phyloP scores from a whole-genome alignment of 148 eudicot species.

The Amaranthus hypochondriacus region DNA sequence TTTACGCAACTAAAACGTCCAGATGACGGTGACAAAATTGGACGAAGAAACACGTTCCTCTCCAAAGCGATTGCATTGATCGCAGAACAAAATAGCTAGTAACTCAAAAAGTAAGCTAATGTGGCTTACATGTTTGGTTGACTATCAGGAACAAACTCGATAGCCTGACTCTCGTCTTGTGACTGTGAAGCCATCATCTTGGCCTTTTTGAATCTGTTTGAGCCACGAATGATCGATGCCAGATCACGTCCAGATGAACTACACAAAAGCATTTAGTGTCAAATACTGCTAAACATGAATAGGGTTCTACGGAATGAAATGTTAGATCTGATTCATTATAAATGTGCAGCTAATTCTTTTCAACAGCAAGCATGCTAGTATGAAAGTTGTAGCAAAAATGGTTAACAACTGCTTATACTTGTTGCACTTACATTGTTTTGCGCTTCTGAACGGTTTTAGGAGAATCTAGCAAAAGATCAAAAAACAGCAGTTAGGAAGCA shows the following conservation, averaged over 20 bases:
- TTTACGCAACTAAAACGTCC: neutral
- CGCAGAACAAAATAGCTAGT: neutral
- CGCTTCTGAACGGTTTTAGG: conserved; percentile 16
- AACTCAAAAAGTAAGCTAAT: neutral
- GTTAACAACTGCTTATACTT: neutral
- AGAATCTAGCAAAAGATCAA: conserved; percentile 33
- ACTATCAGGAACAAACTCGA: conserved; percentile 64
- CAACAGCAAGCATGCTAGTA: no score
- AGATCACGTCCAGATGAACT: conserved; percentile 32
- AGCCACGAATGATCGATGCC: conserved; percentile 46
- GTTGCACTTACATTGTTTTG: conserved; percentile 36
- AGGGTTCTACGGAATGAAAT: no score
- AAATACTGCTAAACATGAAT: no score
- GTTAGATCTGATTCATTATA: no score
- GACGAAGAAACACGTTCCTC: neutral
- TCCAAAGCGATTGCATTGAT: no score
- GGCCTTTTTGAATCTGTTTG: conserved; percentile 67
- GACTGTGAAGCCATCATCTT: conserved; percentile 52
- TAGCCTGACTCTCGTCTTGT: conserved; percentile 48
- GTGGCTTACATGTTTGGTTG: conserved; percentile 28
- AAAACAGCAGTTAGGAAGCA: neutral
- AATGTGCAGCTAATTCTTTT: no score
- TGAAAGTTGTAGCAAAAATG: no score
- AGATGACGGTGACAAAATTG: conserved; percentile 5
- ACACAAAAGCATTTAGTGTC: conserved; percentile 1